phyloP scores from a whole-genome alignment of 2,329 filamentous ascomycete genomes.

The Zasmidium angulare region DNA sequence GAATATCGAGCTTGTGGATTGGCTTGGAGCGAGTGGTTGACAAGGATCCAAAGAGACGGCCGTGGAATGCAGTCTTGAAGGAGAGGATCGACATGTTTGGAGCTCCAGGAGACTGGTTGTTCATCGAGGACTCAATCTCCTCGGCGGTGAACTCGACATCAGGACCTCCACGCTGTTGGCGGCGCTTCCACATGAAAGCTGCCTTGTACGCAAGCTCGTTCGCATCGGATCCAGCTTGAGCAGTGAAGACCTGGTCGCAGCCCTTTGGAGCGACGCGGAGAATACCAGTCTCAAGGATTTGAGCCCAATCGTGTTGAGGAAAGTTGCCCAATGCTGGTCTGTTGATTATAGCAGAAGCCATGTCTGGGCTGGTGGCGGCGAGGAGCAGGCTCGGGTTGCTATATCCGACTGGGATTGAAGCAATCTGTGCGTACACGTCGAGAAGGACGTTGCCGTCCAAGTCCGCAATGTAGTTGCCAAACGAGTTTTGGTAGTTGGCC shows the following conservation, averaged over 20 bases:
- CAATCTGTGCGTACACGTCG: conserved; percentile 89
- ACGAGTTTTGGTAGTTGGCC: conserved; percentile 70
- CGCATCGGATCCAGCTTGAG: conserved; percentile 83
- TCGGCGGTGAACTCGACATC: conserved; percentile 75
- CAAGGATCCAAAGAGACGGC: conserved; percentile 81
- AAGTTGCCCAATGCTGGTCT: conserved; percentile 89
- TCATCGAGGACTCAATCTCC: conserved; percentile 74
- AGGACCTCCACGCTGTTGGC: conserved; percentile 75
- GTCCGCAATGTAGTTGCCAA: conserved; percentile 78
- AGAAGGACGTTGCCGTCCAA: conserved; percentile 70
- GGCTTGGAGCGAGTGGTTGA: conserved; percentile 90
- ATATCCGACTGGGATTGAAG: conserved; percentile 88
- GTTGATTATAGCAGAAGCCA: conserved; percentile 81
- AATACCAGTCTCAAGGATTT: conserved; percentile 75
- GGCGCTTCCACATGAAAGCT: conserved; percentile 88
- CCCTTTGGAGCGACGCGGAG: conserved; percentile 81
- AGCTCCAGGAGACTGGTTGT: conserved; percentile 75
- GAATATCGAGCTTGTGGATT: conserved; percentile 93
- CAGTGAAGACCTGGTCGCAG: conserved; percentile 85
- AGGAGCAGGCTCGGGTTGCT: conserved; percentile 77
- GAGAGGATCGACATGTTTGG: conserved; percentile 81
- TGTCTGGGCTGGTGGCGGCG: conserved; percentile 72
- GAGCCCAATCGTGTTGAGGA: conserved; percentile 79
- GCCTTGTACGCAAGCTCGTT: conserved; percentile 96
- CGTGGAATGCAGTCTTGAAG: conserved; percentile 87